These are phyloP conservation scores for Buxus sempervirens DNA, from an alignment of 164 flowering plant genomes.

Conservation along the genomic window DNA sequence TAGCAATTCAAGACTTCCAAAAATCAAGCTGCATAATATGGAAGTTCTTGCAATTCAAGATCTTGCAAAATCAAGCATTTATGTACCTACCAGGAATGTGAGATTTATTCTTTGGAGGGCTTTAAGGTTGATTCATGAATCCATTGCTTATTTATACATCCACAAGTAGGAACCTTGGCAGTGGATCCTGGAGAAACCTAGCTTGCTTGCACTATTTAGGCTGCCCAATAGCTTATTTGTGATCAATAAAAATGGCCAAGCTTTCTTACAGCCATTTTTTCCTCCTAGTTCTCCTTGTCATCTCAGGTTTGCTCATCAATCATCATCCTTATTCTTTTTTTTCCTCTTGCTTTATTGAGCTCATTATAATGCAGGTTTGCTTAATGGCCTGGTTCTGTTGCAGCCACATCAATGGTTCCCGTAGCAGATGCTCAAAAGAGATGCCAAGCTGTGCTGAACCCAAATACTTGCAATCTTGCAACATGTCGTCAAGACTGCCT, in stretches of 20 bases:
- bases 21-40: too few relatives aligned
- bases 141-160: too few relatives aligned
- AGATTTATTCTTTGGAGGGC: too few relatives aligned
- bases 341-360: not conserved
- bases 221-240: not conserved
- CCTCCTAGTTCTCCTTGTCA: not conserved
- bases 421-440: conserved; percentile 8
- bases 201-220: not conserved
- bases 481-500: conserved; percentile 9
- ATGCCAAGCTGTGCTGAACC: conserved; percentile 12
- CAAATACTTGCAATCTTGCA: conserved; percentile 11
- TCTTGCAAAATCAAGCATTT: too few relatives aligned
- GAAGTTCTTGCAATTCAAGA: too few relatives aligned
- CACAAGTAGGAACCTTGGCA: too few relatives aligned
- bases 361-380: too few relatives aligned
- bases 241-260: not conserved
- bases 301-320: not conserved
- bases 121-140: too few relatives aligned
- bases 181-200: not conserved
- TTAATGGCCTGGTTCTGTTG: not conserved
- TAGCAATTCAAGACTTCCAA: too few relatives aligned
- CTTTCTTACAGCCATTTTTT: not conserved
- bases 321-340: not conserved
- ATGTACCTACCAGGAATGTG: too few relatives aligned
- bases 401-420: conserved; percentile 1